Percentiles rank a stretch among this genome's conserved stretches.
These are phyloP conservation scores for Sporisorium exsertum DNA, from an alignment of 1,284 basidiomycete genomes.

Conservation along the genomic window DNA sequence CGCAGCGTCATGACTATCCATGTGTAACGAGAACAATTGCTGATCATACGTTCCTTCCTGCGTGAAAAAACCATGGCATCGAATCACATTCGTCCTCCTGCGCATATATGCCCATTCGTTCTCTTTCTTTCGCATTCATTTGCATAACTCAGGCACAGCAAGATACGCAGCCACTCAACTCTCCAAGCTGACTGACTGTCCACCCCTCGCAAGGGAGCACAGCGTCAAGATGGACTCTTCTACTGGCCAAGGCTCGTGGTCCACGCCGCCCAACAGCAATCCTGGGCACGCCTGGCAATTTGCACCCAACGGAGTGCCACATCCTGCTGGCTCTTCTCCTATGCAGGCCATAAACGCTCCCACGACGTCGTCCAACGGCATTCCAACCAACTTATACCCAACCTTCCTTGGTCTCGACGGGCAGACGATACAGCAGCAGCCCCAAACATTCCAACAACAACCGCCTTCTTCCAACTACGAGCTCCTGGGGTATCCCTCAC, in stretches of 20 bases:
- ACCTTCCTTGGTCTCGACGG: background rate
- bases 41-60: background rate
- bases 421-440: constrained; percentile 10
- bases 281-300: constrained; percentile 19
- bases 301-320: constrained; percentile 13
- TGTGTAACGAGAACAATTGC: background rate
- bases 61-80: background rate
- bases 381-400: background rate
- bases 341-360: constrained; percentile 8
- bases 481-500: constrained; percentile 1
- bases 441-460: constrained; percentile 2
- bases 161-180: background rate
- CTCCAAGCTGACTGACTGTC: background rate
- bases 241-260: constrained; percentile 24
- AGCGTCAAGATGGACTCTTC: constrained; percentile 16
- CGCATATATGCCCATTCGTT: background rate
- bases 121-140: background rate
- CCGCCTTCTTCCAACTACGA: background rate
- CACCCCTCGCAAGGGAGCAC: no score
- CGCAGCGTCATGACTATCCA: background rate
- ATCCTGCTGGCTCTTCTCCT: background rate
- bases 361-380: constrained; percentile 1
- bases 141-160: background rate
- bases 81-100: background rate
- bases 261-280: constrained; percentile 18